Evolutionary conservation across 2,329 filamentous ascomycete species (phyloP), one percentile per base, ranked within the genome.

Genomic region (Hortaea werneckii): DNA sequence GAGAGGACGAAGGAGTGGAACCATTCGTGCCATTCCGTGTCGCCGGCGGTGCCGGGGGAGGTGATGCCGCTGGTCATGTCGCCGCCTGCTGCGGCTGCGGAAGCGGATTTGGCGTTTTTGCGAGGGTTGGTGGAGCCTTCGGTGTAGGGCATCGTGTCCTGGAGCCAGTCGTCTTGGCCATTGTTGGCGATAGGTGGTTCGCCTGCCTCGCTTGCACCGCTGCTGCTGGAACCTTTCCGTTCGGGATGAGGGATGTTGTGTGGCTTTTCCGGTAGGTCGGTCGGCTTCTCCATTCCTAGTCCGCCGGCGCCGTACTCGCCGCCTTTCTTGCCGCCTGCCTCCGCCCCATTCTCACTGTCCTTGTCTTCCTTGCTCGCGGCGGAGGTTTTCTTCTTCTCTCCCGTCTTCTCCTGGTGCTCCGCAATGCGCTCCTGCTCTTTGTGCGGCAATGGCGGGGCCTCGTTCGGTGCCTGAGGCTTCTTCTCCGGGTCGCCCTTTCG

Each of bases 1-100:
- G 92, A 94, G 29, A 96, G 80, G 9, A 94, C 62, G 60, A 92
- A 94, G 4, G 92, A 96, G 65, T 98, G 90, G 58, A 82, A 72
- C 12, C 58, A 62, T 47, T 63, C 60, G 42, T 61, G 55, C 58
- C 58, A 62, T 39, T 56, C 43, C 12, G 43, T 41, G n/a, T 58
- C 54, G 43, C 46, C 52, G 13, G 50, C 43, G 5, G 45, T 40
- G 6, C 51, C 41, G 45, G 54, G 50, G 52, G 51, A 42, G 49
- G 53, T 42, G 51, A 44, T 42, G 20, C 20, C 20, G 20, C 20
- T 20, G 20, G 20, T 20, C 2, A 20, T 20, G 20, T 20, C 20
- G 53, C 59, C 49, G 41, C 44, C 37, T 46, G 48, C 38, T 53
- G 63, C 10, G 13, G 55, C 57, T 38, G 59, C 54, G 32, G 58